Evolutionary conservation across 257 asterid genomes (phyloP).

Genomic region (Datura wrightii): DNA sequence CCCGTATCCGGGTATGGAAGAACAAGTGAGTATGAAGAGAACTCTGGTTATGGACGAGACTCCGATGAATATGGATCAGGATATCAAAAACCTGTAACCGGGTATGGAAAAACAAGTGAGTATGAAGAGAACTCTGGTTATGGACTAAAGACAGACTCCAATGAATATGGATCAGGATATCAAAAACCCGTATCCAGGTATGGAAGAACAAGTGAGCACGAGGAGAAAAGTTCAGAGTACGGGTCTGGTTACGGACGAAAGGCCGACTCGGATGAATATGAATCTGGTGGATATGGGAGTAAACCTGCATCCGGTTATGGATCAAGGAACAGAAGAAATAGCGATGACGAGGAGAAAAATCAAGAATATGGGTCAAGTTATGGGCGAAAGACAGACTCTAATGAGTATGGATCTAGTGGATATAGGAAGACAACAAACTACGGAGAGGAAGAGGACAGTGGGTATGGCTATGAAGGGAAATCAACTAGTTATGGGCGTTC

Average conservation of each 20-base stretch:
- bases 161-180: conserved; percentile 27
- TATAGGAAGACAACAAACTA: conserved; percentile 40
- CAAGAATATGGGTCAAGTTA: conserved; percentile 35
- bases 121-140: conserved; percentile 30
- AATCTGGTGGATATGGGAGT: neutral
- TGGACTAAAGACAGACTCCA: neutral
- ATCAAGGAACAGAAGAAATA: neutral
- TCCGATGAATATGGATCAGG: neutral
- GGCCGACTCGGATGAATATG: neutral
- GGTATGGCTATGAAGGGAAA: conserved; percentile 19
- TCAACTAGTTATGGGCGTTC: conserved; percentile 30
- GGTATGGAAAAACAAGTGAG: neutral
- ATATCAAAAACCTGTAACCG: neutral
- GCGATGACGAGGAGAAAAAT: conserved; percentile 30
- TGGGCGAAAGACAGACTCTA: neutral
- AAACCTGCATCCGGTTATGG: neutral
- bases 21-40: neutral
- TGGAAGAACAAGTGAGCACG: neutral
- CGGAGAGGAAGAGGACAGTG: conserved; percentile 36
- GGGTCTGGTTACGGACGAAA: conserved; percentile 35
- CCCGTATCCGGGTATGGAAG: no score
- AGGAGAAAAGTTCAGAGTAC: conserved; percentile 15
- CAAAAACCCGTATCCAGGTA: no score
- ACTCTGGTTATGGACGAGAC: conserved; percentile 33
- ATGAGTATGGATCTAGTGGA: conserved; percentile 38